Evolutionary conservation across 495 filamentous ascomycete genomes (phyloP), one percentile per base, ranked within the genome.

Genomic region (Cudoniella acicularis): DNA sequence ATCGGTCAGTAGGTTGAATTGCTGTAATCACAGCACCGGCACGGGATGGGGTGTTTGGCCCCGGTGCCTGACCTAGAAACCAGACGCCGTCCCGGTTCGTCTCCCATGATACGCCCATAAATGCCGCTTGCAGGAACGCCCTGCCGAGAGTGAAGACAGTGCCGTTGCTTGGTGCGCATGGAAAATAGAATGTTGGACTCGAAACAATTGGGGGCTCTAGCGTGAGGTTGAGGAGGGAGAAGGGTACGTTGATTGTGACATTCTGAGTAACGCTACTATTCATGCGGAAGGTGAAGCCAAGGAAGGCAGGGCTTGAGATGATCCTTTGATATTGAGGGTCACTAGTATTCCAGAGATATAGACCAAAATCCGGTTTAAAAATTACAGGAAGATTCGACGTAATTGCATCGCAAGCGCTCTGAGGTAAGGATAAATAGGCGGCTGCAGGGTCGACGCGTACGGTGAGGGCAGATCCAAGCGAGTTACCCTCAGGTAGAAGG

Each of bases 201-300:
- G 66, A 61, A 24, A 80, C 74, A 9, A 84, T 67, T 0, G 82
- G 82, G 3, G 66, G 41, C 24, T 24, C 18, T 10, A 81, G 71
- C 1, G 74, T 79, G 2, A 82, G 72, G 46, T 76, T 76, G 20
- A 82, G 70, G 16, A 79, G 69, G 13, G 40, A 45, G 56, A 80
- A 73, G 10, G 78, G 75, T 2, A 80, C 72, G 26, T 80, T 78
- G 63, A 82, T 76, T 11, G 70, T 75, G 13, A 77, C 49, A 41
- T 73, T 73, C 10, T 58, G 53, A 10, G 54, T 54, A 56, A 57
- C 51, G 8, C 20, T 50, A 52, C 56, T 51, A 48, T 68, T 45
- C 36, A 69, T 63, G 27, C 54, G 49, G 58, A 79, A 77, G 13
- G 60, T 68, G 41, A 79, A 77, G 47, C 74, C 46, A 59, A 84